A percentile compares a stretch with the other conserved stretches of the same genome.
Conservation (phyloP, 2,329 filamentous ascomycete species). For the Nemania sp. region DNA sequence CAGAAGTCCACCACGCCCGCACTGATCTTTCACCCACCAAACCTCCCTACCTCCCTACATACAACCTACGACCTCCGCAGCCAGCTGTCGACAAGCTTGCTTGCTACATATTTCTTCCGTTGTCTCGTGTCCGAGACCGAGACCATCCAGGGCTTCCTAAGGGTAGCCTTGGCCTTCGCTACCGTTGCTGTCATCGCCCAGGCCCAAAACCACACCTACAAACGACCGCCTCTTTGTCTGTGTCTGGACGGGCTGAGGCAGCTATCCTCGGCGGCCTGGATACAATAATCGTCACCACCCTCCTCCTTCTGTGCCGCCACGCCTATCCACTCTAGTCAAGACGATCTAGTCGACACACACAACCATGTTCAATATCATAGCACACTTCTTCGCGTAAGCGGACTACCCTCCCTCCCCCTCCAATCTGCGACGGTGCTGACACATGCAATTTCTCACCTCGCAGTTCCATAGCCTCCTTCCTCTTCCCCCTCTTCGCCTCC, state of each 20-base stretch:
- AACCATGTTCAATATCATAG: slow-evolving; percentile 32
- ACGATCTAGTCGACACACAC: neutral
- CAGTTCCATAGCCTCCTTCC: slow-evolving; percentile 84
- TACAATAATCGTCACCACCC: no score
- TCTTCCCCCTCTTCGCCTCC: slow-evolving; percentile 94
- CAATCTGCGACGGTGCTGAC: slow-evolving; percentile 12
- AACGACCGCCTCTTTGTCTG: slow-evolving; percentile 9
- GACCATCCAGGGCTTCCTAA: slow-evolving; percentile 2
- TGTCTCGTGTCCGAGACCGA: neutral
- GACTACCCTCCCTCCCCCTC: neutral
- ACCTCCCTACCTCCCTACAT: neutral
- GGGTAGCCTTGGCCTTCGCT: slow-evolving; percentile 3
- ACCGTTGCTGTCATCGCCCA: slow-evolving; percentile 9
- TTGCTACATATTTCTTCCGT: neutral
- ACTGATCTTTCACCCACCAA: neutral
- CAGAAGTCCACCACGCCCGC: neutral
- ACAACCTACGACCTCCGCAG: neutral
- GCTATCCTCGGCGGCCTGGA: neutral
- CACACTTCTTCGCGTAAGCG: slow-evolving; percentile 31
- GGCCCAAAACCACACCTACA: neutral
- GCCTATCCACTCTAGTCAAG: neutral
- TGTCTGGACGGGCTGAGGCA: neutral
- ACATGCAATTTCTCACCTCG: neutral
- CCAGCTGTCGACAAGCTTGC: neutral
- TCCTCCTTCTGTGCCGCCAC: neutral